A percentile compares a stretch with the other conserved stretches of the same genome.
These are phyloP conservation scores for Ceratonia siliqua DNA, from an alignment of 306 rosid species.

Conservation along the genomic window DNA sequence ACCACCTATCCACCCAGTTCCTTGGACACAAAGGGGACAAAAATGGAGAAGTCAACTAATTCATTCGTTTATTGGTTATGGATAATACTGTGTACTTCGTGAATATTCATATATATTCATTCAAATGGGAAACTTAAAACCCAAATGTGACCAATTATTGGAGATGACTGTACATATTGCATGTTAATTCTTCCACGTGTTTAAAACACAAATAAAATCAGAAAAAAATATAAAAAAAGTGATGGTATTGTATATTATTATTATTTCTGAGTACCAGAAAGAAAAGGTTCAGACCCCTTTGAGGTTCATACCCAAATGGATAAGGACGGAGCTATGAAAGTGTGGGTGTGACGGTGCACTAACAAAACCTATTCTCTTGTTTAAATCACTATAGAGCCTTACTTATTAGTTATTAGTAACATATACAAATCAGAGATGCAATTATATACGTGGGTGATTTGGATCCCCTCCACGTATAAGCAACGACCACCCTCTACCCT, in stretches of 20 bases:
- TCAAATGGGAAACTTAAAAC: constrained; percentile 27
- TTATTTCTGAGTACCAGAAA: constrained; percentile 26
- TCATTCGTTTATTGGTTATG: constrained; percentile 37
- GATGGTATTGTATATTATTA: not conserved
- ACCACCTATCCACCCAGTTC: constrained; percentile 32
- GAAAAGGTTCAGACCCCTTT: constrained; percentile 24
- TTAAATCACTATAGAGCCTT: too few species aligned
- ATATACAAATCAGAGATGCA: not conserved
- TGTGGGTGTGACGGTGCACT: constrained; percentile 34
- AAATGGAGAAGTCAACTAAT: constrained; percentile 35
- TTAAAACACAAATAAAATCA: not conserved
- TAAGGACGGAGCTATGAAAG: constrained; percentile 23
- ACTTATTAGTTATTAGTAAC: too few species aligned
- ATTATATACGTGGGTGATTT: constrained; percentile 29
- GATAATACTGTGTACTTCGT: constrained; percentile 10
- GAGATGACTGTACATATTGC: not conserved
- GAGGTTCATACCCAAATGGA: constrained; percentile 28
- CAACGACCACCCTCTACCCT: constrained; percentile 19
- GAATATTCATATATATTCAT: not conserved
- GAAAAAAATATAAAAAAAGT: not conserved
- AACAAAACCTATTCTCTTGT: constrained; percentile 6
- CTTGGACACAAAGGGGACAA: constrained; percentile 33
- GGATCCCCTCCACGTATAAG: constrained; percentile 31
- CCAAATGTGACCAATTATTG: constrained; percentile 13
- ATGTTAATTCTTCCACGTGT: constrained; percentile 10